Conservation (phyloP, 1,284 basidiomycete genomes). For the Tranzscheliella williamsii region DNA sequence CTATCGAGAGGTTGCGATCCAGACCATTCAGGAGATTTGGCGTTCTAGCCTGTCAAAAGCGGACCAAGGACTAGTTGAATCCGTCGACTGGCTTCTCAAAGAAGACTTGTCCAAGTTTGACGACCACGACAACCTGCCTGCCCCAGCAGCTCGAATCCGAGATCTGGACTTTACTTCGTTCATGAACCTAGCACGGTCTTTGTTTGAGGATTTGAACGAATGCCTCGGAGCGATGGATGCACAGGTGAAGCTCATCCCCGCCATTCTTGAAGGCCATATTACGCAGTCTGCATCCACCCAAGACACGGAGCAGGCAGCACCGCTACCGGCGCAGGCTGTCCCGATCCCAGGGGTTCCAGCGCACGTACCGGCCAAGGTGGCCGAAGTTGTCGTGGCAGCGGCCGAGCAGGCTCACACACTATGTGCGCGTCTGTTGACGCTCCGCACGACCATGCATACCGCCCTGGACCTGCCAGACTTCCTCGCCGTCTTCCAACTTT, state of each 20-base stretch:
- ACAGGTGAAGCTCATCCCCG: constrained; percentile 70
- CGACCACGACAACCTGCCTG: constrained; percentile 17
- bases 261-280: constrained; percentile 66
- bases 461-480: constrained; percentile 75
- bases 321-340: constrained; percentile 1
- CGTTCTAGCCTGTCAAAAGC: constrained; percentile 5
- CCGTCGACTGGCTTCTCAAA: constrained; percentile 49
- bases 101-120: constrained; percentile 19
- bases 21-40: constrained; percentile 68
- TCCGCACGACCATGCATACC: constrained; percentile 71
- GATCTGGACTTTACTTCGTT: constrained; percentile 74
- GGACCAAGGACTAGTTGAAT: constrained; percentile 26
- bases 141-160: constrained; percentile 63
- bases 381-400: constrained; percentile 76
- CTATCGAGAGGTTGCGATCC: constrained; percentile 77
- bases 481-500: constrained; percentile 77
- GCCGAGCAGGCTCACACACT: constrained; percentile 82
- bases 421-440: constrained; percentile 74
- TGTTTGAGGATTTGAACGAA: constrained; percentile 72
- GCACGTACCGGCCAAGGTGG: constrained; percentile 64
- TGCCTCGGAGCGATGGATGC: constrained; percentile 74
- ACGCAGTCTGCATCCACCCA: not conserved
- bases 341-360: constrained; percentile 51
- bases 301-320: not conserved
- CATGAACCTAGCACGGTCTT: constrained; percentile 68